A percentile compares a stretch with the other conserved stretches of the same genome.
phyloP scores from a whole-genome alignment of 495 filamentous ascomycete species.

The Podospora bellae-mahoneyi region DNA sequence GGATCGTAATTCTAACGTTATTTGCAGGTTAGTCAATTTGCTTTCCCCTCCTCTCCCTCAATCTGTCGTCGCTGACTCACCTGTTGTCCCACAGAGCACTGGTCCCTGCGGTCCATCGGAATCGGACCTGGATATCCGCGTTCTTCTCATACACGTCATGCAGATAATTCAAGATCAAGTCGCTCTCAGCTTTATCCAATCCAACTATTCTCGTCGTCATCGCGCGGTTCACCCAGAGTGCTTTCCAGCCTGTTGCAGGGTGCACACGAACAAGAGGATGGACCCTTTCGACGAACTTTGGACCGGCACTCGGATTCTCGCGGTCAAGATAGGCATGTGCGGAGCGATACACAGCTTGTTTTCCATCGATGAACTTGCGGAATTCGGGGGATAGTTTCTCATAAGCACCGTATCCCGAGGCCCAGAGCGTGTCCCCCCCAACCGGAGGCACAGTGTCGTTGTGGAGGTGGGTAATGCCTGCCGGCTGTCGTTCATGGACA shows the following conservation, averaged over 20 bases:
- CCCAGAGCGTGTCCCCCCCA: slow-evolving; percentile 72
- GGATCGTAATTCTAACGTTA: slow-evolving; percentile 57
- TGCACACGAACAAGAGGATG: slow-evolving; percentile 70
- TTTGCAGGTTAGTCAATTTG: neutral
- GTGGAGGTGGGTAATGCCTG: slow-evolving; percentile 66
- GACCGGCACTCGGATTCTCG: slow-evolving; percentile 56
- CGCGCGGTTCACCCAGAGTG: slow-evolving; percentile 64
- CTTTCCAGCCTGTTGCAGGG: slow-evolving; percentile 68
- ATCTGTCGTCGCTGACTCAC: slow-evolving; percentile 32
- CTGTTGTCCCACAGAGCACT: slow-evolving; percentile 65
- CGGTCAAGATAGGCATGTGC: slow-evolving; percentile 67
- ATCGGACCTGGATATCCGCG: slow-evolving; percentile 65
- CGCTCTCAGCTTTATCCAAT: slow-evolving; percentile 62
- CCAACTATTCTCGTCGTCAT: slow-evolving; percentile 65
- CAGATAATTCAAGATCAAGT: slow-evolving; percentile 64
- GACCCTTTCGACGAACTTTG: slow-evolving; percentile 59
- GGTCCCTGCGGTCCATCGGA: slow-evolving; percentile 60
- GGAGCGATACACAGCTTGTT: slow-evolving; percentile 61
- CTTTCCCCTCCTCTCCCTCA: neutral
- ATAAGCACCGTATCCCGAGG: slow-evolving; percentile 65
- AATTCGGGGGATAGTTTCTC: slow-evolving; percentile 67
- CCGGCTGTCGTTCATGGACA: slow-evolving; percentile 66
- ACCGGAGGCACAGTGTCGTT: slow-evolving; percentile 62
- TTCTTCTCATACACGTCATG: slow-evolving; percentile 64
- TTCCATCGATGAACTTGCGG: slow-evolving; percentile 68